Conservation (phyloP, 352 stramenopile genomes). For the Globisporangium radiosum region DNA sequence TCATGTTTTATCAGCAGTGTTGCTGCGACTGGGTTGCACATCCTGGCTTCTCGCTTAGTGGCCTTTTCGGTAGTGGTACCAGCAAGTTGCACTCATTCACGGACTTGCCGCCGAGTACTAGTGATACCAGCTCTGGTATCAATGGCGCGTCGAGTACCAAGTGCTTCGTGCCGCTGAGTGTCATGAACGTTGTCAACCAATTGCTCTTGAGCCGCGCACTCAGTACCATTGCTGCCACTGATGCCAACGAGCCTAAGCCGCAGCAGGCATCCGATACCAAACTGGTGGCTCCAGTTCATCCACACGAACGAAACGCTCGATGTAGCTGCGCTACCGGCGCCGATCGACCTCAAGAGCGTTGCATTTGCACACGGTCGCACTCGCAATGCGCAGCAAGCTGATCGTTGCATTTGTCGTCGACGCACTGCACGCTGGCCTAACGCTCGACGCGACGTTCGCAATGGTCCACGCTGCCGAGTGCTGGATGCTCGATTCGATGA, state of each 20-base stretch:
- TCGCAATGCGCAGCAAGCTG: slow-evolving; percentile 26
- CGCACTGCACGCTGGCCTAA: slow-evolving; percentile 15
- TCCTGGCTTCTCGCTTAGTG: too few species aligned
- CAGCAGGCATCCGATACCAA: too few species aligned
- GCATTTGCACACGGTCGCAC: slow-evolving; percentile 11
- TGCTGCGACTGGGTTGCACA: too few species aligned
- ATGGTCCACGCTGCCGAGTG: slow-evolving; percentile 31
- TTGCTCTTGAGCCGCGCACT: slow-evolving; percentile 19
- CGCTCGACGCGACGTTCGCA: slow-evolving; percentile 24
- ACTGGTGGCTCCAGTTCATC: slow-evolving; percentile 28
- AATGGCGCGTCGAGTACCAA: slow-evolving; percentile 9
- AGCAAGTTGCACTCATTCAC: too few species aligned
- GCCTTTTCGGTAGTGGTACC: too few species aligned
- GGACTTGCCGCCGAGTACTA: too few species aligned
- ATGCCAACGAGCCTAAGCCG: background rate
- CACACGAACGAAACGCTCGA: slow-evolving; percentile 22
- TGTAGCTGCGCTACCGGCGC: slow-evolving; percentile 4
- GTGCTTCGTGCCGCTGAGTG: slow-evolving; percentile 20
- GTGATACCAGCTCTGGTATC: too few species aligned
- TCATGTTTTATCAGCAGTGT: too few species aligned
- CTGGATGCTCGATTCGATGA: slow-evolving; percentile 16
- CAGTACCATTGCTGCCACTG: background rate
- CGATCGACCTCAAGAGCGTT: slow-evolving; percentile 10
- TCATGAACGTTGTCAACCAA: slow-evolving; percentile 37
- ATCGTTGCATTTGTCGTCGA: slow-evolving; percentile 35